Conservation (phyloP, 192 early-diverging fungal genomes). For the Rhizophagus clarus region DNA sequence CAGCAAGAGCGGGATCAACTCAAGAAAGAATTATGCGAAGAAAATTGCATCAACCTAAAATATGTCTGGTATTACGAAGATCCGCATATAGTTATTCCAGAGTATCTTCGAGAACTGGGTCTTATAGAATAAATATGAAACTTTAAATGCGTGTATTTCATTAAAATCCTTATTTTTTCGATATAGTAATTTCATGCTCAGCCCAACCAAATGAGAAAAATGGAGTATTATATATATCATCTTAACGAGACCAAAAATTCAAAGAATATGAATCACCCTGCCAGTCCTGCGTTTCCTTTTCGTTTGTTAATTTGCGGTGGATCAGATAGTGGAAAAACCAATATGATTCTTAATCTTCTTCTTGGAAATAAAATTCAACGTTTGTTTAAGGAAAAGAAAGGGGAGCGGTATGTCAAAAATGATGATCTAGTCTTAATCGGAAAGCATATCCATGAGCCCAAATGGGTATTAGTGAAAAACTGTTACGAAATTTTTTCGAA, state of each 20-base stretch:
- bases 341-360: too few relatives aligned
- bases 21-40: too few relatives aligned
- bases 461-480: conserved; percentile 26
- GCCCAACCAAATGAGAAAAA: conserved; percentile 4
- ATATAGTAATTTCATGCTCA: conserved; percentile 23
- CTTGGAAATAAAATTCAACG: too few relatives aligned
- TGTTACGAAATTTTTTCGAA: conserved; percentile 21
- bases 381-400: conserved; percentile 13
- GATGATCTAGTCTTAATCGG: conserved; percentile 27
- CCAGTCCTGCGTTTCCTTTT: conserved; percentile 1
- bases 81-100: not conserved
- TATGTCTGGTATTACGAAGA: too few relatives aligned
- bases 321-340: too few relatives aligned
- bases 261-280: not conserved
- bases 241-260: conserved; percentile 24
- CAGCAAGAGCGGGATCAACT: too few relatives aligned
- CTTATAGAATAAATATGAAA: conserved; percentile 15
- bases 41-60: too few relatives aligned
- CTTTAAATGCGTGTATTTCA: conserved; percentile 24
- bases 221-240: conserved; percentile 10
- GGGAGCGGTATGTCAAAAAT: conserved; percentile 11
- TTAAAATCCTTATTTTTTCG: conserved; percentile 26
- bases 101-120: not conserved
- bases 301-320: too few relatives aligned
- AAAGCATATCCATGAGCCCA: conserved; percentile 22